Evolutionary conservation across 192 early-diverging fungal genomes (phyloP).

Genomic region (Endogone sp.): DNA sequence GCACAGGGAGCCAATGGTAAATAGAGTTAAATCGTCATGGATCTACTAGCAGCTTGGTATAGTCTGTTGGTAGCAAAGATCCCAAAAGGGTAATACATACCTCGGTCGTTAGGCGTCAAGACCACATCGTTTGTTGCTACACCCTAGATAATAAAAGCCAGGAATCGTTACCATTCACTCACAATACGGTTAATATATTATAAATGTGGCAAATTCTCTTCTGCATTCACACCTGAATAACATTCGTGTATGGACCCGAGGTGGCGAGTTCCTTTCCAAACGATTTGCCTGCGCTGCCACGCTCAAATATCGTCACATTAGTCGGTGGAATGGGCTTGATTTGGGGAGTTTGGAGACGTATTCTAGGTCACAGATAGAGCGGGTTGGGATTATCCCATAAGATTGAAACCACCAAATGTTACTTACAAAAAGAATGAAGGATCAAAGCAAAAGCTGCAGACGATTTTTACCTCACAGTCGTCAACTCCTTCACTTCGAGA

Average conservation of each 20-base stretch:
- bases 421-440: too few relatives aligned
- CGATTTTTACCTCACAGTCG: conserved; percentile 50
- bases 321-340: conserved; percentile 57
- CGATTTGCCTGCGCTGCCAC: conserved; percentile 21
- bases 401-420: neutral
- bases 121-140: conserved; percentile 43
- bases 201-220: neutral
- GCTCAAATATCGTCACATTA: conserved; percentile 67
- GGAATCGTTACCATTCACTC: too few relatives aligned
- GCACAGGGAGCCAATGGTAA: too few relatives aligned
- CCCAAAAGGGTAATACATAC: conserved; percentile 2
- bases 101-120: conserved; percentile 42
- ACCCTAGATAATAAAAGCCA: too few relatives aligned
- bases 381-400: too few relatives aligned
- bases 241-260: conserved; percentile 55
- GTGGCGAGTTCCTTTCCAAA: conserved; percentile 51
- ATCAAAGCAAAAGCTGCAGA: neutral
- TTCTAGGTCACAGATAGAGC: conserved; percentile 26
- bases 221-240: conserved; percentile 28
- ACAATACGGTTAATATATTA: too few relatives aligned
- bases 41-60: too few relatives aligned
- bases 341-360: conserved; percentile 64
- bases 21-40: too few relatives aligned
- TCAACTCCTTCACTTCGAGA: conserved; percentile 52
- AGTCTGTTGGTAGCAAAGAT: neutral